Conservation (phyloP, 1,284 basidiomycete species). For the Malassezia cuniculi region DNA sequence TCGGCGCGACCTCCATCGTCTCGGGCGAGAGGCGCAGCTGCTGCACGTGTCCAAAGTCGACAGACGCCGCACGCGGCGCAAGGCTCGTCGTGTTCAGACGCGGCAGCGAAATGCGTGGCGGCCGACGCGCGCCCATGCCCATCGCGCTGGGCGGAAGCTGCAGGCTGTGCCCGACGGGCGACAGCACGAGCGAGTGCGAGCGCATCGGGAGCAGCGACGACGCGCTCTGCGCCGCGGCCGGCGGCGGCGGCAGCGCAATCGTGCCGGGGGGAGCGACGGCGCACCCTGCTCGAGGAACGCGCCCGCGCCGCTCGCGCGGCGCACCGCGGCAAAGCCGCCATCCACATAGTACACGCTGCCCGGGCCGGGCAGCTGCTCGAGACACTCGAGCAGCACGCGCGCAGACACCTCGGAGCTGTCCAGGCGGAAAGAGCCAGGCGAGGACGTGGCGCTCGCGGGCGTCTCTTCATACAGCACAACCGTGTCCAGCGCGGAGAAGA, state of each 20-base stretch:
- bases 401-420: slow-evolving; percentile 2
- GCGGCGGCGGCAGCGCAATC: not conserved
- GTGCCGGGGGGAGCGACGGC: not conserved
- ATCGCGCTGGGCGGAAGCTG: not conserved
- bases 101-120: slow-evolving; percentile 1
- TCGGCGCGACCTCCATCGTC: not conserved
- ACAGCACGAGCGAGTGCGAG: not conserved
- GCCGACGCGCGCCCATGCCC: not conserved
- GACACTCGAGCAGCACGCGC: slow-evolving; percentile 4
- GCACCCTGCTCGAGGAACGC: not conserved
- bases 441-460: not conserved
- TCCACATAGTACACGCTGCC: slow-evolving; percentile 7
- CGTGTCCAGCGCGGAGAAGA: no score
- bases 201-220: not conserved
- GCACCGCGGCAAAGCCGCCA: slow-evolving; percentile 5
- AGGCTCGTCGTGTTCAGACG: slow-evolving; percentile 1
- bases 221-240: not conserved
- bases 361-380: not conserved
- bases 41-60: not conserved
- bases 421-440: not conserved
- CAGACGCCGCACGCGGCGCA: not conserved
- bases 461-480: slow-evolving; percentile 12
- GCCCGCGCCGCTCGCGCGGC: not conserved
- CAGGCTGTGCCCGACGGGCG: not conserved
- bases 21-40: not conserved